Percentiles rank a stretch among this genome's conserved stretches.
phyloP scores from a whole-genome alignment of 2,329 filamentous ascomycete genomes.

The Fusarium robinianum region DNA sequence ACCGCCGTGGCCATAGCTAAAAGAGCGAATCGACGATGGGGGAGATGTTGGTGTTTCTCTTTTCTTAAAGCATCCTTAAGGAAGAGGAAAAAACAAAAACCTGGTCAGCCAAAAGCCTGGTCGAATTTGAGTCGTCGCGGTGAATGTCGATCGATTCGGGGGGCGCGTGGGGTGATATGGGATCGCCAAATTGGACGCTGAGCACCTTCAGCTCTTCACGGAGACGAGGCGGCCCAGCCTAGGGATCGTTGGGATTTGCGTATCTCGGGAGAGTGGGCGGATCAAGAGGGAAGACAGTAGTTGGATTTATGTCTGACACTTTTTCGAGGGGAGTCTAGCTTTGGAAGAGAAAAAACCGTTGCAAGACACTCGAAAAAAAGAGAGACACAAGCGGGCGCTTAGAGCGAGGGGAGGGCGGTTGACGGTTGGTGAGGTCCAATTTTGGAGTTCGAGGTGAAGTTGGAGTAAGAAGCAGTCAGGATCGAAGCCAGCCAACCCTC shows the following conservation, averaged over 20 bases:
- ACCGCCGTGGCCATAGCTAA: slow-evolving; percentile 24
- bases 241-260: slow-evolving; percentile 6
- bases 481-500: too few relatives aligned
- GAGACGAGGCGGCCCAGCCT: slow-evolving; percentile 19
- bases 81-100: slow-evolving; percentile 4
- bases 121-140: slow-evolving; percentile 2
- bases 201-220: slow-evolving; percentile 14
- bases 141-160: slow-evolving; percentile 14
- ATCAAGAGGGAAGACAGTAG: too few relatives aligned
- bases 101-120: too few relatives aligned
- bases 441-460: too few relatives aligned
- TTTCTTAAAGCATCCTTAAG: slow-evolving; percentile 30
- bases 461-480: too few relatives aligned
- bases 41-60: slow-evolving; percentile 18
- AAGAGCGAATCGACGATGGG: slow-evolving; percentile 13
- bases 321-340: slow-evolving; percentile 22
- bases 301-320: slow-evolving; percentile 23
- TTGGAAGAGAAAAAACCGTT: slow-evolving; percentile 3
- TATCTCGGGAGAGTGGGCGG: slow-evolving; percentile 6
- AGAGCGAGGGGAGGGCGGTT: too few relatives aligned
- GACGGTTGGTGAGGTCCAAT: too few relatives aligned
- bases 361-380: too few relatives aligned
- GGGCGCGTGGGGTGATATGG: slow-evolving; percentile 25
- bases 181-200: too few relatives aligned
- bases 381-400: too few relatives aligned